Percentiles rank a stretch among this genome's conserved stretches.
phyloP scores from a whole-genome alignment of 1,284 basidiomycete genomes.

The Ganoderma meredithae region DNA sequence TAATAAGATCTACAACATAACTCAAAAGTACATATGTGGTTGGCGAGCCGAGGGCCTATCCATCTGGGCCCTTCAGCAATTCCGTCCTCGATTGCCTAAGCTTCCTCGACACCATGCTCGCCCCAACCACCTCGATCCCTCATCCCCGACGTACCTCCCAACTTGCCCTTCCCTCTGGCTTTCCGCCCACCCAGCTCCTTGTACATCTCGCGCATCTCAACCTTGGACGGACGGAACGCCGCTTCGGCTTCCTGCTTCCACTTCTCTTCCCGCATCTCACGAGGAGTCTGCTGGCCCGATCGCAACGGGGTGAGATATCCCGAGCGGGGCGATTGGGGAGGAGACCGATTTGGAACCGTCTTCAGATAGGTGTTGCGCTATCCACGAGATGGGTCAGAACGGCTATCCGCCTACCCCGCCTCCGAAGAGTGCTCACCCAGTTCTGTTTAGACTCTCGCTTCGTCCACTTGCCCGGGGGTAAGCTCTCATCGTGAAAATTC shows the following conservation, averaged over 20 bases:
- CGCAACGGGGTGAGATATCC: constrained; percentile 55
- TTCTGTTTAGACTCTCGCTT: constrained; percentile 85
- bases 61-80: neutral
- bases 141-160: constrained; percentile 64
- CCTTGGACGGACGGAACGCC: constrained; percentile 66
- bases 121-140: constrained; percentile 55
- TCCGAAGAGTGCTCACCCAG: constrained; percentile 59
- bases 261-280: constrained; percentile 76
- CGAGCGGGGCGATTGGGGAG: constrained; percentile 49
- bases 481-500: constrained; percentile 77
- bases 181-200: constrained; percentile 90
- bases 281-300: constrained; percentile 80
- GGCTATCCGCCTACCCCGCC: neutral
- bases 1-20: constrained; percentile 14
- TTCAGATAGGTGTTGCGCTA: constrained; percentile 68
- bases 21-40: neutral
- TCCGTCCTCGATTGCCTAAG: constrained; percentile 11
- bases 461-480: constrained; percentile 87
- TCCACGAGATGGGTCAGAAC: neutral
- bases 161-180: constrained; percentile 65
- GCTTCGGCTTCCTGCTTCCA: constrained; percentile 69
- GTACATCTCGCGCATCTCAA: constrained; percentile 88
- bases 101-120: constrained; percentile 28
- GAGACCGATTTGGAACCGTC: constrained; percentile 53
- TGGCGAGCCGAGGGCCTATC: neutral